These are phyloP conservation scores for Agaricus blazei DNA, from an alignment of 768 basidiomycete species.

Conservation along the genomic window DNA sequence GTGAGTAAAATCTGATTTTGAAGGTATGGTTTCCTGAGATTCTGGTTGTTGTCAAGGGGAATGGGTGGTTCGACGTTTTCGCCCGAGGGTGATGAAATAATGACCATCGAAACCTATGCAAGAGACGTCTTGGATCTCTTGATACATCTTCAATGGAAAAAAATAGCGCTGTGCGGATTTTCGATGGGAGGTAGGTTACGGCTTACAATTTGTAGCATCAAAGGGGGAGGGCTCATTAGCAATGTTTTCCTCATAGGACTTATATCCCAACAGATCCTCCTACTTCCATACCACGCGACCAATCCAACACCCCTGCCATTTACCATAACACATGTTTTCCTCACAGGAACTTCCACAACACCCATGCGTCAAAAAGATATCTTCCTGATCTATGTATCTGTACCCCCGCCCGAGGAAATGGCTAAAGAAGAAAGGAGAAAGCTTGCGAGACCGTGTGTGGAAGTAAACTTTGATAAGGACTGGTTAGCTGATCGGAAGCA, in stretches of 20 bases:
- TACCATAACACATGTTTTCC: conserved; percentile 25
- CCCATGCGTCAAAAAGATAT: too few species aligned
- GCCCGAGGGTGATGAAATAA: conserved; percentile 24
- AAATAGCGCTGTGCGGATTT: conserved; percentile 40
- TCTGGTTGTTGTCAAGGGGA: conserved; percentile 23
- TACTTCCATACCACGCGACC: conserved; percentile 31
- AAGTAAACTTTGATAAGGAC: too few species aligned
- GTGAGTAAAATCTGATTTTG: background rate
- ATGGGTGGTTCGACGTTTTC: conserved; percentile 39
- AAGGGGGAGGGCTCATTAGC: too few species aligned
- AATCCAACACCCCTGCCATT: conserved; percentile 29
- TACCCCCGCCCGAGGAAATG: too few species aligned
- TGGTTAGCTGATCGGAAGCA: too few species aligned
- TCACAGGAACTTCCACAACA: too few species aligned
- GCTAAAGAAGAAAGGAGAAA: too few species aligned
- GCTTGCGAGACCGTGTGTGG: too few species aligned
- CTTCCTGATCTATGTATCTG: too few species aligned
- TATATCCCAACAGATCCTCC: conserved; percentile 37
- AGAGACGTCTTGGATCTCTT: conserved; percentile 37
- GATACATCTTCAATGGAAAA: conserved; percentile 30
- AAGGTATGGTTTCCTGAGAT: background rate
- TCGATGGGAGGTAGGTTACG: conserved; percentile 45
- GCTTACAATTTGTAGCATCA: too few species aligned
- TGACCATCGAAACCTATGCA: conserved; percentile 41
- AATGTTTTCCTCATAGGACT: conserved; percentile 22